phyloP scores from a whole-genome alignment of 495 filamentous ascomycete genomes.

The Aspergillus mulundensis region DNA sequence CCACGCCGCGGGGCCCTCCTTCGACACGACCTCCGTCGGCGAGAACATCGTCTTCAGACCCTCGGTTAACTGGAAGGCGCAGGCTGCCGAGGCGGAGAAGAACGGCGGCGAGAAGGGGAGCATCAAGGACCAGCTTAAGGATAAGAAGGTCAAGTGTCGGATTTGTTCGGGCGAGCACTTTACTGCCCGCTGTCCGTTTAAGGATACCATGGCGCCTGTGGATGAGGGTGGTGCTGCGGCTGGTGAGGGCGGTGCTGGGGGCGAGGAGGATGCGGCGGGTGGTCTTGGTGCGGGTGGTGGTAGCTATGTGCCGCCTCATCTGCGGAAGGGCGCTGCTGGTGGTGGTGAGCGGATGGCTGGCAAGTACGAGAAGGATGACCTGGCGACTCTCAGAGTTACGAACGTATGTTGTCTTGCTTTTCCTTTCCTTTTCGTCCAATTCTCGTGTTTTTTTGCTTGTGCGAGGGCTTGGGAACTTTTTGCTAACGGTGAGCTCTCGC shows the following conservation, averaged over 20 bases:
- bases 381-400: conserved; percentile 92
- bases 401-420: conserved; percentile 63
- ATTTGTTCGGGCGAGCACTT: conserved; percentile 99
- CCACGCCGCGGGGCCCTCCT: conserved; percentile 60
- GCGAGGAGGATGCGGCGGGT: conserved; percentile 45
- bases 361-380: conserved; percentile 93
- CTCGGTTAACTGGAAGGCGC: conserved; percentile 82
- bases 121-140: conserved; percentile 90
- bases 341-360: conserved; percentile 86
- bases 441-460: too few relatives aligned
- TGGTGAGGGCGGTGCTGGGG: conserved; percentile 40
- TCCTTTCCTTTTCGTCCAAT: conserved; percentile 1
- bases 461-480: too few relatives aligned
- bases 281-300: conserved; percentile 63
- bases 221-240: conserved; percentile 60
- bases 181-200: conserved; percentile 88
- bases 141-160: conserved; percentile 99
- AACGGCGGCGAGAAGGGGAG: conserved; percentile 62
- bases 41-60: conserved; percentile 98
- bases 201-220: conserved; percentile 75
- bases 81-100: conserved; percentile 78
- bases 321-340: conserved; percentile 66
- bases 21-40: conserved; percentile 87
- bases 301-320: conserved; percentile 88
- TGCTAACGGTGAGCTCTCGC: conserved; percentile 12